Base-by-base conservation (phyloP, 345 rosid genomes). In the Salix exigua region DNA sequence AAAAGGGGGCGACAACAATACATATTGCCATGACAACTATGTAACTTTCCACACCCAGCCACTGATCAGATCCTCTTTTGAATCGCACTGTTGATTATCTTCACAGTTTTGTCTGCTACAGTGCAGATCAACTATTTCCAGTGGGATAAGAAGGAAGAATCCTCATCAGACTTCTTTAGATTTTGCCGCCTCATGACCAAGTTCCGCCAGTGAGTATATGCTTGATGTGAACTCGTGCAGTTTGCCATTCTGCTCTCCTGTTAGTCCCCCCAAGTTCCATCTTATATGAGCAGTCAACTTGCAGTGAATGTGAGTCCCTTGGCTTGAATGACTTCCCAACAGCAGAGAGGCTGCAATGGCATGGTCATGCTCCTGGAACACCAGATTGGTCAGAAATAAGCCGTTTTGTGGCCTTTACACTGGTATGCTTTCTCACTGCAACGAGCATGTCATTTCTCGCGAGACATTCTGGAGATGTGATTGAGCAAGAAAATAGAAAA, bases 91-190 rank as follows among this genome's bases (percentile, higher is more conserved):
- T 72, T 75, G 75, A 75, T 61, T 66, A 35, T 77, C 67, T 58
- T 73, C 67, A 60, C 30, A 84, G 65, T 77, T 35, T 73, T 78
- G 26, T 30, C 71, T 77, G 60, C 21, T 37, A 7, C 70, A 64
- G 40, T 83, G 79, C 92, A 95, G 99, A 71, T 91, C 63, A 93
- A 95, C 83, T 93, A 91, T 78, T 91, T 93, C 72, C 77, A 86
- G 63, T 95, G 99, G 99, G 97, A 95, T 82, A 91, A 93, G 85
- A 91, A 89, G 80, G 97, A 95, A 82, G 97, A 90, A 78, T 87
- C 88, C 31, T 44, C 91, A 76, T 83, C 90, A 63, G 99, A 92
- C 79, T 88, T 87, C 83, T 95, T 85, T 75, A 89, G 97, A 77
- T 95, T 92, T 82, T 92, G 95, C 86, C 58, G 88, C 79, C 91